Evolutionary conservation across 2,329 filamentous ascomycete genomes (phyloP), one percentile per base, ranked within the genome.

Genomic region (Pseudovirgaria hyperparasitica): DNA sequence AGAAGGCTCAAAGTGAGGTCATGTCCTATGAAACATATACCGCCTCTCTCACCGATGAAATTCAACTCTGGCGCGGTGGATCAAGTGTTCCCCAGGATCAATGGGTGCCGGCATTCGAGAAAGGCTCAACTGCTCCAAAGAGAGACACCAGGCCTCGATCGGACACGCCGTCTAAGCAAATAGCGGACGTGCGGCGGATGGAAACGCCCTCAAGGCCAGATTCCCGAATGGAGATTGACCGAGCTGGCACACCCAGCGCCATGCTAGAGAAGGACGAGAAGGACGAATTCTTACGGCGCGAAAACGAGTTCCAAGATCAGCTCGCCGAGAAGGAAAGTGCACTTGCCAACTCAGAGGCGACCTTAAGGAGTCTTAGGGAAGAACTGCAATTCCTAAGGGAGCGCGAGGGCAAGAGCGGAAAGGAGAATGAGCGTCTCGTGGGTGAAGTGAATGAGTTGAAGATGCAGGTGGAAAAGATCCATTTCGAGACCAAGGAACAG

Each of bases 261-360:
- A 73, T 82, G 20, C 64, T 96, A 33, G 90, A 98, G 30, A 94
- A 92, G 58, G 90, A 98, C 42, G 90, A 98, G 58, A 77, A 85
- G 34, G 90, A 98, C 45, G 90, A 98, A 51, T 98, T 96, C 46
- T 56, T 98, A 38, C 73, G 84, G 43, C 75, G 90, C 29, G 90
- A 98, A 53, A 98, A 98, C 44, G 90, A 98, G 52, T 69, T 98
- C 22, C 90, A 96, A 52, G 90, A 98, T 50, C 87, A 96, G 59
- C 70, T 98, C 28, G 77, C 90, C 2, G 90, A 98, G 56, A 90
- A 77, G 57, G 90, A 98, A 55, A 76, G 79, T 3, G 75, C 79
- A 39, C 76, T 92, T 22, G 74, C 76, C 6, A 68, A 76, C 16
- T 72, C 77, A 1, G 87, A 96, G 54, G 81, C 90, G 55, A 72